Base-by-base conservation (phyloP, 2,329 filamentous ascomycete genomes). In the Chaetomium sp. region DNA sequence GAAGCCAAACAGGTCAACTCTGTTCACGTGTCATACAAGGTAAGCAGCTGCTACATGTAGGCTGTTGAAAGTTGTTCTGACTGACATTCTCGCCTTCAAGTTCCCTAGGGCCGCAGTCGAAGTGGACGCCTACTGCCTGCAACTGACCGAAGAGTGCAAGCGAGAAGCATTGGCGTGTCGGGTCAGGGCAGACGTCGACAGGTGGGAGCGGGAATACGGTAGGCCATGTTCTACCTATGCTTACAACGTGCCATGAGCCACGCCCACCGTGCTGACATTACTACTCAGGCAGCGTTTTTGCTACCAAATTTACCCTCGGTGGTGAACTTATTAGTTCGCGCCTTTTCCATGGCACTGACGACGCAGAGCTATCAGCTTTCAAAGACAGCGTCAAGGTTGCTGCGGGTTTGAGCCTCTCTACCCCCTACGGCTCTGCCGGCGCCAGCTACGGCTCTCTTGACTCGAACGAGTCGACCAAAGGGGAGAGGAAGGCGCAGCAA, bases 31-130 rank as follows among this genome's bases (percentile, higher is more conserved):
- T 49, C 45, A 49, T 49, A 49, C 45, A 49, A 49, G 45, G 45
- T 49, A 49, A 49, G 45, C 45, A 21, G 45, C 45, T 49, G 45
- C 45, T 49, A 49, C 16, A 49, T 49, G 6, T 49, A 49, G 45
- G 19, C 45, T 49, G 45, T 49, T 49, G 45, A n/a, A 49, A 49
- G 45, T 49, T 49, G 19, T 49, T 49, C 45, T 49, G 45, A 49
- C 45, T 23, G 45, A 49, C 16, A 49, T 49, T 49, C 45, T 49
- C 45, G 45, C 45, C 45, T 49, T 49, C 45, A 49, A 49, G 45
- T 49, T 49, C 45, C 45, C 45, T 49, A 49, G 45, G 45, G 45
- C 45, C 45, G 45, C 45, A 49, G 45, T 49, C 45, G 45, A 49
- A 49, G 45, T 49, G 45, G 45, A 49, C 16, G 45, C 19, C 45